Conservation (phyloP, 768 basidiomycete genomes). For the Asterophora parasitica region DNA sequence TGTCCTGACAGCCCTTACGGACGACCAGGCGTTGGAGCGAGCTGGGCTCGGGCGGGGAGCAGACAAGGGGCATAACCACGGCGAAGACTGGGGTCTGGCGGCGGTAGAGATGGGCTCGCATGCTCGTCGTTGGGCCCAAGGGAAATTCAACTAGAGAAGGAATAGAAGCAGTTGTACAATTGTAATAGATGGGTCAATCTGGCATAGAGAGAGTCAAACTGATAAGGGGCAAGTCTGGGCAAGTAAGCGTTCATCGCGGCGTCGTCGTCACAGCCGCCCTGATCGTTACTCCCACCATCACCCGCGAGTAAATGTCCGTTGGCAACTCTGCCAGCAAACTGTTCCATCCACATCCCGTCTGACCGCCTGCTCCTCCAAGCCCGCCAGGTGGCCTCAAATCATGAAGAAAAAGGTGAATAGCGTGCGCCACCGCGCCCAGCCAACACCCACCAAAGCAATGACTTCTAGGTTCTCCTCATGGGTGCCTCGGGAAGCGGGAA, state of each 20-base stretch:
- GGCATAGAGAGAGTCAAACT: no score
- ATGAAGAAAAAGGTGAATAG: slow-evolving; percentile 62
- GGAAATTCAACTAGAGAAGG: slow-evolving; percentile 45
- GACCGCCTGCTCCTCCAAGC: slow-evolving; percentile 5
- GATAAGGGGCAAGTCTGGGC: no score
- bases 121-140: slow-evolving; percentile 61
- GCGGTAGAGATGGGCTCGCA: slow-evolving; percentile 90
- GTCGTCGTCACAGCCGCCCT: slow-evolving; percentile 1
- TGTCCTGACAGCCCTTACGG: slow-evolving; percentile 86
- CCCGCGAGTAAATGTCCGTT: slow-evolving; percentile 1
- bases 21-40: slow-evolving; percentile 91
- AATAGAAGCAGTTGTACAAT: slow-evolving; percentile 6
- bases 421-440: slow-evolving; percentile 7
- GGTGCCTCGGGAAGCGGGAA: slow-evolving; percentile 93
- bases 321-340: slow-evolving; percentile 14
- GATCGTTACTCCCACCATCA: slow-evolving; percentile 7
- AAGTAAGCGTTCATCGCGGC: no score
- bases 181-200: not conserved
- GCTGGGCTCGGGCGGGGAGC: slow-evolving; percentile 78
- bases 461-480: slow-evolving; percentile 87
- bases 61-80: slow-evolving; percentile 90
- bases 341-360: slow-evolving; percentile 4
- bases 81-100: slow-evolving; percentile 95
- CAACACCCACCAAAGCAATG: slow-evolving; percentile 15
- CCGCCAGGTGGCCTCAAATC: slow-evolving; percentile 13